phyloP scores from a whole-genome alignment of 345 rosid species.

The Jatropha curcas region DNA sequence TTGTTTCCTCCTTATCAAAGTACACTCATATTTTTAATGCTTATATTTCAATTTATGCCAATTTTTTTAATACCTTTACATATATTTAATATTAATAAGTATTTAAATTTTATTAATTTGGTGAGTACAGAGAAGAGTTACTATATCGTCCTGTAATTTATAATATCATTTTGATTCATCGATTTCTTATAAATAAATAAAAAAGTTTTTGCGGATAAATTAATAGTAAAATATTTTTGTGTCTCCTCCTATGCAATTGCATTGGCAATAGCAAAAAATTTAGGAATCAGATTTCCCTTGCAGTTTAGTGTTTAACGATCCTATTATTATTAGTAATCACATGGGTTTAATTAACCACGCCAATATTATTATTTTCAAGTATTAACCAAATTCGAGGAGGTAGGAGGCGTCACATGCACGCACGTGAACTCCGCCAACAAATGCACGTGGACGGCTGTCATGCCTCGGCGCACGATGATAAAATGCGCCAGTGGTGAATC shows the following conservation, averaged over 20 bases:
- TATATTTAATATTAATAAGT: too few species aligned
- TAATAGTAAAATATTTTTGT: too few species aligned
- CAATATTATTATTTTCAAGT: not conserved
- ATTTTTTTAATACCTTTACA: too few species aligned
- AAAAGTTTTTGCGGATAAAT: too few species aligned
- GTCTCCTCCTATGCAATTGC: not conserved
- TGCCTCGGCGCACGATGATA: slow-evolving; percentile 26
- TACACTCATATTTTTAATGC: too few species aligned
- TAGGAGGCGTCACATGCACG: slow-evolving; percentile 51
- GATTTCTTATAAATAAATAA: too few species aligned
- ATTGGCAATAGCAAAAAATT: not conserved
- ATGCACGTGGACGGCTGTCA: slow-evolving; percentile 59
- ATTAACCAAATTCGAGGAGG: slow-evolving; percentile 29
- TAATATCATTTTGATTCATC: too few species aligned
- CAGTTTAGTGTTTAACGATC: not conserved
- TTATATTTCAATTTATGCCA: too few species aligned
- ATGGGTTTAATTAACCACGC: slow-evolving; percentile 17
- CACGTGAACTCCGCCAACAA: slow-evolving; percentile 49
- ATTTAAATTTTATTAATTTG: too few species aligned
- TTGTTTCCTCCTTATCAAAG: too few species aligned
- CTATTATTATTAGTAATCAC: slow-evolving; percentile 19
- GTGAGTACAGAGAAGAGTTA: too few species aligned
- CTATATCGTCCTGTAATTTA: too few species aligned
- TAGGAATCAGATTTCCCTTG: not conserved
- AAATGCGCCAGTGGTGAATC: not conserved